Evolutionary conservation across 192 early-diverging fungal species (phyloP).

Genomic region (Glomus cerebriforme): DNA sequence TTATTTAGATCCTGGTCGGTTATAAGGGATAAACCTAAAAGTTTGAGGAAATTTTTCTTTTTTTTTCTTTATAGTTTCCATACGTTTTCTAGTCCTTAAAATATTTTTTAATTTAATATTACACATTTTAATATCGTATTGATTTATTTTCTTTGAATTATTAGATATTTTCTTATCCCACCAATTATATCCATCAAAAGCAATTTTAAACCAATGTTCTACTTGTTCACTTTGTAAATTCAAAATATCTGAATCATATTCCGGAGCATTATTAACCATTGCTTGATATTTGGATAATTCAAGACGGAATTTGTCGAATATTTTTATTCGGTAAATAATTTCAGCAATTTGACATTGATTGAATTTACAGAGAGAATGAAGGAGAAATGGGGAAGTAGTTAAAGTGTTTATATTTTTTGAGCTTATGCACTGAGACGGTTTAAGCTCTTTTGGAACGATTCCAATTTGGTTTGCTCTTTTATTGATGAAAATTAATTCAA

Average conservation of each 20-base stretch:
- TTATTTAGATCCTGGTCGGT: not conserved
- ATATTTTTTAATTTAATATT: not conserved
- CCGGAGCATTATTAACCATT: not conserved
- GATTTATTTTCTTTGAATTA: not conserved
- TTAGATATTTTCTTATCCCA: not conserved
- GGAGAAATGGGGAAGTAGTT: not conserved
- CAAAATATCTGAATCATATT: not conserved
- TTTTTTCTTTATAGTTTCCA: not conserved
- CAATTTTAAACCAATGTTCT: not conserved
- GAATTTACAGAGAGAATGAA: not conserved
- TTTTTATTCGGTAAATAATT: not conserved
- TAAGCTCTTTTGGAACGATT: not conserved
- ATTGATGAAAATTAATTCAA: not conserved
- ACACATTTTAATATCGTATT: not conserved
- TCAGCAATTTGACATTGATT: not conserved
- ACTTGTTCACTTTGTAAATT: not conserved
- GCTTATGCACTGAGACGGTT: not conserved
- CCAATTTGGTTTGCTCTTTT: not conserved
- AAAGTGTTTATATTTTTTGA: not conserved
- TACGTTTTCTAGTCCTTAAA: not conserved
- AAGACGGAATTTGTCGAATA: not conserved
- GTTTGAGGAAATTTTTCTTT: not conserved
- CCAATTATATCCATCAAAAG: not conserved
- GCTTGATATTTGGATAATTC: not conserved
- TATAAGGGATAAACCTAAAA: not conserved